Evolutionary conservation across 306 rosid genomes (phyloP), one percentile per base, ranked within the genome.

Genomic region (Chamaecrista fasciculata): DNA sequence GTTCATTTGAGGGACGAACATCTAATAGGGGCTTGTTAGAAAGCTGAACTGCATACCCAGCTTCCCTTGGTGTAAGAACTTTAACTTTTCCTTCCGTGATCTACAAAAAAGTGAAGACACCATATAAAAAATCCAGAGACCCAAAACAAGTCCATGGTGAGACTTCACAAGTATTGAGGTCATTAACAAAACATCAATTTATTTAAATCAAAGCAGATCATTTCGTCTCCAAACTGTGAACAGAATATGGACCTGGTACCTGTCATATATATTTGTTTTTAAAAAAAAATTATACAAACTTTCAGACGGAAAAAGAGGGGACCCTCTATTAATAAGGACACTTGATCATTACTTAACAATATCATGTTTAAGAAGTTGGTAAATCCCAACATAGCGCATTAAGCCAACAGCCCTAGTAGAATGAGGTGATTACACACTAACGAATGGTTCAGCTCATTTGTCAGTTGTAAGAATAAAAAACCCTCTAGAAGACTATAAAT

Each of bases 21-120:
- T 94, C 97, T 42, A 94, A 92, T 73, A 94, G 82, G 78, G 95
- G 82, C 78, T 86, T 88, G 86, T 84, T 86, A 49, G 96, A 88
- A 76, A 94, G 96, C 75, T 88, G 97, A 82, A 86, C 83, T 34
- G 99, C 96, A 73, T 88, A 94, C 20, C 96, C 99, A 67, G 96
- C 92, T 88, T 90, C 97, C 80, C 84, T 86, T 49, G 99, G 95
- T 9, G 89, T 82, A 46, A 94, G 84, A 74, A 85, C 80, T 68
- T 94, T 86, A 16, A 94, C 83, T 75, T 91, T 94, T 69, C 82
- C 95, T 18, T 94, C 97, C 79, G 96, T 81, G 63, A 94, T 48
- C 96, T 94, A 75, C 80, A 53, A 36, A 68, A 14, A 75, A 75
- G 52, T 39, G 64, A 68, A 37, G 75, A 61, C 47, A 51, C 25